These are phyloP conservation scores for Amaranthus tricolor DNA, from an alignment of 179 eudicot species.

Conservation along the genomic window DNA sequence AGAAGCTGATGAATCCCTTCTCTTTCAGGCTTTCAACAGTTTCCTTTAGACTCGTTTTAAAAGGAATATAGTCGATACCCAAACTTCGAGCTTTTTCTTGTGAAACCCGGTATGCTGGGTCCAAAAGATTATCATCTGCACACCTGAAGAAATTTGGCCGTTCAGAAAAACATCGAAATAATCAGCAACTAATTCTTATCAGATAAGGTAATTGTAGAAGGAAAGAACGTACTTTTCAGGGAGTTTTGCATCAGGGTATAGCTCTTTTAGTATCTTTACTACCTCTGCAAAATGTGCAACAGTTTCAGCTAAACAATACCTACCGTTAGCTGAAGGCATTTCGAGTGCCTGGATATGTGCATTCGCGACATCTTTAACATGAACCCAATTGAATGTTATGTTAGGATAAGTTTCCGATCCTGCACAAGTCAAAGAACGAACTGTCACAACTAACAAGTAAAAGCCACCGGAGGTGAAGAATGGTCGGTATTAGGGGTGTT, in stretches of 20 bases:
- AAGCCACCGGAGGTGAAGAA: no score
- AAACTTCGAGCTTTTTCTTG: slow-evolving; percentile 35
- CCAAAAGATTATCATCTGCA: slow-evolving; percentile 39
- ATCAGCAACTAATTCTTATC: neutral
- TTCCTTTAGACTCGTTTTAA: slow-evolving; percentile 41
- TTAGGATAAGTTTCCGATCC: slow-evolving; percentile 36
- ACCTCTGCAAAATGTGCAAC: slow-evolving; percentile 32
- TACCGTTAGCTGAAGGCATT: slow-evolving; percentile 38
- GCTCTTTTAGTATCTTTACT: slow-evolving; percentile 31
- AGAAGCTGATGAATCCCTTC: slow-evolving; percentile 36
- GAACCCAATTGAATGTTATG: slow-evolving; percentile 36
- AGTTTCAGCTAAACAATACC: slow-evolving; percentile 38
- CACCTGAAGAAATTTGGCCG: slow-evolving; percentile 32
- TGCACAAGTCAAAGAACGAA: slow-evolving; percentile 10
- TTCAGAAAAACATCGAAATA: neutral
- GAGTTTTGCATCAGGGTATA: slow-evolving; percentile 31
- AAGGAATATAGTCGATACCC: slow-evolving; percentile 43
- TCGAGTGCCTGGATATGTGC: slow-evolving; percentile 42
- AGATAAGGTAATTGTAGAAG: neutral
- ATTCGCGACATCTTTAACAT: slow-evolving; percentile 45
- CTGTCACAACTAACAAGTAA: neutral
- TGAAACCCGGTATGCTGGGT: slow-evolving; percentile 39
- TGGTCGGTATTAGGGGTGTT: no score
- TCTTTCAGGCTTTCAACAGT: slow-evolving; percentile 52
- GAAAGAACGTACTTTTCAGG: slow-evolving; percentile 38